Conservation (phyloP, 2,329 filamentous ascomycete genomes). For the Chalaropsis thielavioides region DNA sequence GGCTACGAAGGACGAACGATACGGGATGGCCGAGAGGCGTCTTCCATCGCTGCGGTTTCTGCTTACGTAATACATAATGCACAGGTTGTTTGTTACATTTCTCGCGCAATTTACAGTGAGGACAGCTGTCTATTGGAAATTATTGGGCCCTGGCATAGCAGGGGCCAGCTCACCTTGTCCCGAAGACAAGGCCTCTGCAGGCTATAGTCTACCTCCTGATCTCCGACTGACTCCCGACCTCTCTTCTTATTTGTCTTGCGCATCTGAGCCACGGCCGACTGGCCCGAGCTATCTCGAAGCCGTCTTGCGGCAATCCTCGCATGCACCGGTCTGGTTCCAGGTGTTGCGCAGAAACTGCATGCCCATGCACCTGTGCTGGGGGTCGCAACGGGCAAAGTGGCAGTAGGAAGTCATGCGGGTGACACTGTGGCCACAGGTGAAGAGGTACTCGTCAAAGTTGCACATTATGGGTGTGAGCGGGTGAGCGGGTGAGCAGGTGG, state of each 20-base stretch:
- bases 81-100: neutral
- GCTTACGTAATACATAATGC: neutral
- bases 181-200: too few relatives aligned
- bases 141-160: too few relatives aligned
- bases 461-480: constrained; percentile 38
- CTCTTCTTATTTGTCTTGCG: neutral
- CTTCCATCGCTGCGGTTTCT: neutral
- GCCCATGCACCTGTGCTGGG: constrained; percentile 51
- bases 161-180: too few relatives aligned
- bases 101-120: neutral
- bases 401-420: constrained; percentile 53
- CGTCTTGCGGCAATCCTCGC: constrained; percentile 31
- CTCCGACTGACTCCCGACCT: too few relatives aligned
- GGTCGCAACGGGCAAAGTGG: constrained; percentile 60
- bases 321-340: constrained; percentile 41
- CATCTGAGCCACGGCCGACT: neutral
- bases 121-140: neutral
- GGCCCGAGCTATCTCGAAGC: neutral
- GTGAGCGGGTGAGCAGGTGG: neutral
- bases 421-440: constrained; percentile 47
- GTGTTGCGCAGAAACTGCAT: constrained; percentile 50
- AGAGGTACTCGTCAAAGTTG: constrained; percentile 55
- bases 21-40: neutral
- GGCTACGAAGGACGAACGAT: neutral
- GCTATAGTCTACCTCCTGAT: too few relatives aligned